Evolutionary conservation across 768 basidiomycete genomes (phyloP).

Genomic region (Xerocomus potaroensis): DNA sequence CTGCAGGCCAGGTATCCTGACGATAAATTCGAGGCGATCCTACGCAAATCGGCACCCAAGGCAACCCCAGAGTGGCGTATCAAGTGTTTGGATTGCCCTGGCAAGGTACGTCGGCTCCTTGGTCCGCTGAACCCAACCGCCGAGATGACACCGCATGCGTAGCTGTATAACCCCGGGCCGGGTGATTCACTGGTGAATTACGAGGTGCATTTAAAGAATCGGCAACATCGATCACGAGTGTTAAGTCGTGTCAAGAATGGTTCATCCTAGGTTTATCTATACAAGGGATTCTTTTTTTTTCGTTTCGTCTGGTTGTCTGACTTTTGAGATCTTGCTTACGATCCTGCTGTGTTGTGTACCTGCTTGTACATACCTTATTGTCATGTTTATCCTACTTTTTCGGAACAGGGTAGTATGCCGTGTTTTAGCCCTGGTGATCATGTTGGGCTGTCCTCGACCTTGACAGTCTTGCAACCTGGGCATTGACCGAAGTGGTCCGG

Average conservation of each 20-base stretch:
- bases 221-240: conserved; percentile 72
- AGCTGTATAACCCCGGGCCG: conserved; percentile 91
- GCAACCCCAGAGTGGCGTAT: conserved; percentile 82
- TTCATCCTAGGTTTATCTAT: conserved; percentile 25
- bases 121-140: neutral
- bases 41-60: conserved; percentile 51
- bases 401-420: neutral
- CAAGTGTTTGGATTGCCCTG: conserved; percentile 89
- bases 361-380: conserved; percentile 36
- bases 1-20: conserved; percentile 73
- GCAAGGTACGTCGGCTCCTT: conserved; percentile 54
- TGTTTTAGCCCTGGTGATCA: too few relatives aligned
- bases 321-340: conserved; percentile 19
- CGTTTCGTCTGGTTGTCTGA: neutral
- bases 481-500: too few relatives aligned
- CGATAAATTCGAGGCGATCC: conserved; percentile 78
- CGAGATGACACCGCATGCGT: neutral
- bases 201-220: conserved; percentile 87
- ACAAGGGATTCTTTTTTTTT: conserved; percentile 4
- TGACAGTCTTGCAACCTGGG: too few relatives aligned
- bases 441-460: too few relatives aligned
- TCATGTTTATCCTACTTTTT: conserved; percentile 28
- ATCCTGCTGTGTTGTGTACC: conserved; percentile 22
- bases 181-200: conserved; percentile 85
- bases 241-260: conserved; percentile 43